Evolutionary conservation across 495 filamentous ascomycete genomes (phyloP).

Genomic region (Arthonia radiata): DNA sequence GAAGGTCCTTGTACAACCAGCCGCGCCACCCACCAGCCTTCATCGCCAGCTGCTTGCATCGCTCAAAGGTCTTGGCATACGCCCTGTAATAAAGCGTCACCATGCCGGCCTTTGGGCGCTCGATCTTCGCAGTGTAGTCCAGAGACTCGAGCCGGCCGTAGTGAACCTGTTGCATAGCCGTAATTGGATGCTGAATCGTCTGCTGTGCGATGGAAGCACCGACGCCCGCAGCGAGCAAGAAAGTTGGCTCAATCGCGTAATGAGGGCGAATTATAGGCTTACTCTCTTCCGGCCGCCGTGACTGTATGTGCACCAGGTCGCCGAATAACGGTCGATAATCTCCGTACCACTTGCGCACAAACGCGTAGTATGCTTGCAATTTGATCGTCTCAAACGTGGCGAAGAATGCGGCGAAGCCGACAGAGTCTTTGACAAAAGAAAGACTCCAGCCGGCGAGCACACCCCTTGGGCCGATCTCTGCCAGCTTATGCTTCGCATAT

Average conservation of each 20-base stretch:
- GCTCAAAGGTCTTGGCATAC: constrained; percentile 49
- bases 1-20: constrained; percentile 61
- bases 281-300: no score
- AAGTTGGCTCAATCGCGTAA: constrained; percentile 62
- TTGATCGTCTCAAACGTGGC: constrained; percentile 69
- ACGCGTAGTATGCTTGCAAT: constrained; percentile 60
- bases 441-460: constrained; percentile 65
- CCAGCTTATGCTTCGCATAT: constrained; percentile 46
- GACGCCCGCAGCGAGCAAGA: constrained; percentile 54
- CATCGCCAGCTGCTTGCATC: constrained; percentile 36
- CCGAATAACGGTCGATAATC: no score
- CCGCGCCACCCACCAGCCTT: constrained; percentile 35
- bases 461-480: constrained; percentile 53
- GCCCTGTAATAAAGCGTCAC: constrained; percentile 42
- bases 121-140: constrained; percentile 35
- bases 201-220: constrained; percentile 56
- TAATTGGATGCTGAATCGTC: constrained; percentile 51
- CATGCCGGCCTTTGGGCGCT: constrained; percentile 21
- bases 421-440: constrained; percentile 53
- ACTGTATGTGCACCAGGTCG: no score
- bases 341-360: constrained; percentile 56
- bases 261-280: constrained; percentile 50
- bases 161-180: constrained; percentile 49
- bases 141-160: constrained; percentile 55
- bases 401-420: constrained; percentile 70